phyloP scores from a whole-genome alignment of 768 basidiomycete species.

The Tylopilus sp. region DNA sequence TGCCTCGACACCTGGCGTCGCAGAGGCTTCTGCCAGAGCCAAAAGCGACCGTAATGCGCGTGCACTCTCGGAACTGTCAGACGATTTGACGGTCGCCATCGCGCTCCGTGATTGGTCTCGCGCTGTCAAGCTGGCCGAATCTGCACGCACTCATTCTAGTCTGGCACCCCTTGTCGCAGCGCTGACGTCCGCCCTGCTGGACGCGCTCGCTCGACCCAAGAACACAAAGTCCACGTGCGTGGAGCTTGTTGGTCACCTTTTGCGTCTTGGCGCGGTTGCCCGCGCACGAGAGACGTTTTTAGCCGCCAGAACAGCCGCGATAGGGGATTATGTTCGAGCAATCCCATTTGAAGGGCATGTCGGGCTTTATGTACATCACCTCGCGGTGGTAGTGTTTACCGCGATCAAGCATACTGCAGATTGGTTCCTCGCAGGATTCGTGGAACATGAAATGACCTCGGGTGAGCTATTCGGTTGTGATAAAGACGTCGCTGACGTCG shows the following conservation, averaged over 20 bases:
- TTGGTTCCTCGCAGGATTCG: conserved; percentile 96
- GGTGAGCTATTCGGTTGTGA: conserved; percentile 46
- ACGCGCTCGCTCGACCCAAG: conserved; percentile 68
- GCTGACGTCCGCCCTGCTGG: conserved; percentile 66
- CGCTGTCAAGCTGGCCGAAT: conserved; percentile 80
- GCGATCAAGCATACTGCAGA: conserved; percentile 96
- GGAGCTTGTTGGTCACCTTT: conserved; percentile 65
- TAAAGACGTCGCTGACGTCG: not conserved
- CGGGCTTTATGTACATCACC: conserved; percentile 78
- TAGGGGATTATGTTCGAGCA: conserved; percentile 74
- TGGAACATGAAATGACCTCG: conserved; percentile 91
- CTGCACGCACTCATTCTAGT: conserved; percentile 68
- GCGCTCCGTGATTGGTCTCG: conserved; percentile 86
- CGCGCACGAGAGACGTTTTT: conserved; percentile 84
- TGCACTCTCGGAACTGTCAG: conserved; percentile 90
- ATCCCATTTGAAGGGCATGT: conserved; percentile 91
- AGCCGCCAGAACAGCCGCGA: conserved; percentile 67
- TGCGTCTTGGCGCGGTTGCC: conserved; percentile 70
- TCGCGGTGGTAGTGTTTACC: conserved; percentile 88
- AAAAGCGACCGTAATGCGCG: conserved; percentile 77
- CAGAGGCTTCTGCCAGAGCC: conserved; percentile 57
- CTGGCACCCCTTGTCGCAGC: conserved; percentile 64
- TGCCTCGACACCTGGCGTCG: conserved; percentile 17
- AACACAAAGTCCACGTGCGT: conserved; percentile 77
- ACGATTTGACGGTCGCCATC: conserved; percentile 88